These are phyloP conservation scores for Nitzschia sp. DNA, from an alignment of 108 stramenopile genomes.

Conservation along the genomic window DNA sequence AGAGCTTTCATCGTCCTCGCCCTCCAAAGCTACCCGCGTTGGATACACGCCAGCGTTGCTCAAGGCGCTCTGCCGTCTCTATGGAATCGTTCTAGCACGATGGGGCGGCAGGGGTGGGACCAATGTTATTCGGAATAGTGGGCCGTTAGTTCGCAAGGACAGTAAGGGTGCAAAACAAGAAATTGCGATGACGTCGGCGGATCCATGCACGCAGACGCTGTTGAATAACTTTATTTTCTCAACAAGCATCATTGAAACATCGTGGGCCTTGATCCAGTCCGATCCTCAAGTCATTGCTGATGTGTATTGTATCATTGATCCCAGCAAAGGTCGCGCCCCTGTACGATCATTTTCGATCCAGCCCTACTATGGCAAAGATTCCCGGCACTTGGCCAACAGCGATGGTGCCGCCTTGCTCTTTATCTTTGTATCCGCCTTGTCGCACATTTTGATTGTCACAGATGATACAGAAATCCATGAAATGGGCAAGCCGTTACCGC, in stretches of 20 bases:
- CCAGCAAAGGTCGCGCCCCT: constrained; percentile 37
- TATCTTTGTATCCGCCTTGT: constrained; percentile 61
- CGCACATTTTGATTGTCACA: constrained; percentile 83
- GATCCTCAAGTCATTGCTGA: constrained; percentile 47
- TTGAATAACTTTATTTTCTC: constrained; percentile 82
- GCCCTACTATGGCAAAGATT: constrained; percentile 7
- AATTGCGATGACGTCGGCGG: constrained; percentile 50
- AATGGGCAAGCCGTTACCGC: constrained; percentile 75
- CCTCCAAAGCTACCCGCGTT: background rate
- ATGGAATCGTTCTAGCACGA: constrained; percentile 76
- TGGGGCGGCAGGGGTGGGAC: constrained; percentile 84
- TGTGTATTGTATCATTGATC: constrained; percentile 53
- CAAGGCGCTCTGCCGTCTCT: constrained; percentile 45
- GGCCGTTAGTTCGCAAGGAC: constrained; percentile 24
- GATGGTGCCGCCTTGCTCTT: constrained; percentile 63
- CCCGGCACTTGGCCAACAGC: constrained; percentile 18
- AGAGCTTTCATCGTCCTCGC: constrained; percentile 22
- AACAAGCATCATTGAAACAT: constrained; percentile 49
- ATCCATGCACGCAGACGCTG: constrained; percentile 62
- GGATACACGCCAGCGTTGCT: constrained; percentile 32
- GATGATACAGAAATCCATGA: constrained; percentile 91
- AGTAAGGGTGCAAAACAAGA: constrained; percentile 35
- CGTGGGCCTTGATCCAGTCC: constrained; percentile 76
- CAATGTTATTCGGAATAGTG: constrained; percentile 45
- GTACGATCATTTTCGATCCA: constrained; percentile 25